Evolutionary conservation across 495 filamentous ascomycete genomes (phyloP), one percentile per base, ranked within the genome.

Genomic region (Penicillium tannophilum): DNA sequence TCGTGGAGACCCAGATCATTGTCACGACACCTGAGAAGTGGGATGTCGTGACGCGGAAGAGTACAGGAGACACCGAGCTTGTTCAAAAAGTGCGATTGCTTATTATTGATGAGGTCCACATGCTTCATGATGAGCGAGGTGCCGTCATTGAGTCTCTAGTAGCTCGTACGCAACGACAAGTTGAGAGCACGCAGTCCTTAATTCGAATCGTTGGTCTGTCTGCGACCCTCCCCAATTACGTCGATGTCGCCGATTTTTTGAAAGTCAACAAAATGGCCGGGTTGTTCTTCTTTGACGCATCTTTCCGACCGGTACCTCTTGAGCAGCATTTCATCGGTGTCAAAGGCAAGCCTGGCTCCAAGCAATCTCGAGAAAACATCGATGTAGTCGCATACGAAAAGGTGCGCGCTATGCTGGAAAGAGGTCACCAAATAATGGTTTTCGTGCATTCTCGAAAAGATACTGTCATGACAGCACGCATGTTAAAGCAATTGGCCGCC

Each of bases 1-100:
- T 99, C 58, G 80, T 93, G 31, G 85, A 90, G 63, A 99, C 94
- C 3, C 95, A 99, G 72, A 93, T 99, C 56, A 97, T 99, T 60
- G 95, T 99, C 16, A 99, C 94, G 0, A 99, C 94, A 10, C 94
- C 94, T 50, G 94, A 99, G 72, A 99, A 99, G 78, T 99, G 94
- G 94, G 94, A 99, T 75, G 93, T 98, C 12, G 89, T 98, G 33
- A 99, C 94, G 10, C 82, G 94, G 44, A 99, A 98, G 72, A 93
- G 94, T 48, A 97, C 91, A 1, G 94, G 94, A 3, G 94, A 99
- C 68, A 98, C 95, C 6, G 95, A 97, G 68, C 82, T 99, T 11
- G 94, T 98, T 4, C 94, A 98, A 65, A 98, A 99, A 65, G 94
- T 99, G 11, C 85, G 94, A 17, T 77, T 99, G 30, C 82, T 99